Conservation (phyloP, 169 alveolate species). For the Cryptosporidium ubiquitum region DNA sequence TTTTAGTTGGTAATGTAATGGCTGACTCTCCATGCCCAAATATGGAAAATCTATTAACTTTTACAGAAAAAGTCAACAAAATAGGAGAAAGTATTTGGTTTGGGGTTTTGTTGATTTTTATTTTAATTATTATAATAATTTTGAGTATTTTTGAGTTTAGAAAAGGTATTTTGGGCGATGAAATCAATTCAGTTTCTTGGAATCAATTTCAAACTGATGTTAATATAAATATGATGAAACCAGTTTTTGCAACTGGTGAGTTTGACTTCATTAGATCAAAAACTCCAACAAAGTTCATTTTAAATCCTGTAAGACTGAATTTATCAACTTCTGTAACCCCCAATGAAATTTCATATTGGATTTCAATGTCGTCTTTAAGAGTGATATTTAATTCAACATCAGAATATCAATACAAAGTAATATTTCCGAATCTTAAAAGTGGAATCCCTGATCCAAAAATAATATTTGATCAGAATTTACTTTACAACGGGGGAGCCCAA, state of each 20-base stretch:
- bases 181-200: constrained; percentile 36
- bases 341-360: constrained; percentile 43
- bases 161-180: background rate
- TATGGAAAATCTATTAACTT: constrained; percentile 64
- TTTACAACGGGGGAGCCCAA: background rate
- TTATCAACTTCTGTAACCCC: constrained; percentile 13
- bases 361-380: constrained; percentile 8
- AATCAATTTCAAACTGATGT: constrained; percentile 23
- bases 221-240: constrained; percentile 28
- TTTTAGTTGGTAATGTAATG: constrained; percentile 56
- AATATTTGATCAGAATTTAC: constrained; percentile 40
- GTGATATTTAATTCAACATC: constrained; percentile 25
- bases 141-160: constrained; percentile 27
- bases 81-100: constrained; percentile 68
- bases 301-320: background rate
- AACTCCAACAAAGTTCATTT: constrained; percentile 4
- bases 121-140: constrained; percentile 1
- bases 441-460: background rate
- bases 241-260: constrained; percentile 1
- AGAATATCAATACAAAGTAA: background rate
- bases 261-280: background rate
- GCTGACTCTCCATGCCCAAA: constrained; percentile 55
- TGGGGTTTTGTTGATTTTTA: background rate
- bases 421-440: constrained; percentile 27
- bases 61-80: constrained; percentile 45